These are phyloP conservation scores for Nakaseomyces sp. DNA, from an alignment of 1,139 yeast genomes.

Conservation along the genomic window DNA sequence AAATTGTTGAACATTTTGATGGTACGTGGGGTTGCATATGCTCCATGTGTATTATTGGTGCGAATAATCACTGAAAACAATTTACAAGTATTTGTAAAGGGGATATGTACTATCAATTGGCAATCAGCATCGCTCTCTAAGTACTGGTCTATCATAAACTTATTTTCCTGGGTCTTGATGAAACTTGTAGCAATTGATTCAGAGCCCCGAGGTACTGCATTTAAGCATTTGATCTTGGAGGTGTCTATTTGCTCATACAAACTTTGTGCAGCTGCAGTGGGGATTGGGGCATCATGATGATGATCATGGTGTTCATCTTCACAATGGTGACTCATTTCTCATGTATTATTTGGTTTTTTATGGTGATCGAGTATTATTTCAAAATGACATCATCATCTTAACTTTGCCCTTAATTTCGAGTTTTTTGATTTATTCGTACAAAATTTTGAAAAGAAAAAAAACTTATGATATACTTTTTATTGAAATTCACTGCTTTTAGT, in stretches of 20 bases:
- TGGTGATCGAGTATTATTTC: too few species aligned
- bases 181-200: conserved; percentile 47
- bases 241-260: conserved; percentile 54
- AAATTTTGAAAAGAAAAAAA: too few species aligned
- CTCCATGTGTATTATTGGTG: conserved; percentile 37
- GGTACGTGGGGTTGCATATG: conserved; percentile 52
- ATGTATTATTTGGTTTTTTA: background rate
- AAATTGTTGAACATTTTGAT: conserved; percentile 65
- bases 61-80: conserved; percentile 65
- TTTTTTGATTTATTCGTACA: too few species aligned
- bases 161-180: conserved; percentile 37
- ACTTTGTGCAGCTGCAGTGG: conserved; percentile 64
- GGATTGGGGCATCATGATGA: conserved; percentile 55
- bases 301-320: conserved; percentile 29
- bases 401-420: too few species aligned
- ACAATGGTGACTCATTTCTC: conserved; percentile 20
- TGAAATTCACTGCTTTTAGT: background rate
- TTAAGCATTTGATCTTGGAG: conserved; percentile 54
- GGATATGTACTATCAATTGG: conserved; percentile 67
- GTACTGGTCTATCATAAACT: conserved; percentile 39
- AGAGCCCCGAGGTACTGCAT: conserved; percentile 42
- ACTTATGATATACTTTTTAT: background rate
- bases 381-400: background rate
- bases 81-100: conserved; percentile 71
- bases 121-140: conserved; percentile 74